Evolutionary conservation across 1,284 basidiomycete genomes (phyloP).

Genomic region (Phaffia rhodozyma): DNA sequence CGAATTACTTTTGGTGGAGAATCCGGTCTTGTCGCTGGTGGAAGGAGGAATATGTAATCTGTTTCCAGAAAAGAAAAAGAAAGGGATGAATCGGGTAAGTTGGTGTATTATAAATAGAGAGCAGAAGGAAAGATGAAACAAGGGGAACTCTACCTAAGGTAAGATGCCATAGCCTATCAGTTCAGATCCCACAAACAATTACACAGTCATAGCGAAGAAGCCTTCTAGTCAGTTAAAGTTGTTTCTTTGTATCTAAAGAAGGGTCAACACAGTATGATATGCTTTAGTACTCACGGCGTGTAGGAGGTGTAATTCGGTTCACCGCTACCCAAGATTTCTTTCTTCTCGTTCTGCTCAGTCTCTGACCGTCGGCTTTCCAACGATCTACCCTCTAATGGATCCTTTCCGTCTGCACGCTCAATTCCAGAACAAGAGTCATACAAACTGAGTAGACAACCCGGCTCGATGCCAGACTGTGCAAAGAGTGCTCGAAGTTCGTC

Average conservation of each 20-base stretch:
- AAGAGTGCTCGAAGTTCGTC: slow-evolving; percentile 51
- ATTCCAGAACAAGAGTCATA: slow-evolving; percentile 45
- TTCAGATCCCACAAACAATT: background rate
- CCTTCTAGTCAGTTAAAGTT: too few relatives aligned
- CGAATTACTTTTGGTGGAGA: slow-evolving; percentile 44
- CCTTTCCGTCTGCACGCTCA: background rate
- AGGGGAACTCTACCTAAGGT: slow-evolving; percentile 50
- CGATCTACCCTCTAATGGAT: slow-evolving; percentile 21
- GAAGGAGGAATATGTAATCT: slow-evolving; percentile 73
- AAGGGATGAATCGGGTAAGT: background rate
- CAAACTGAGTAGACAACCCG: slow-evolving; percentile 24
- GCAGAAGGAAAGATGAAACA: background rate
- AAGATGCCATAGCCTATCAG: slow-evolving; percentile 47
- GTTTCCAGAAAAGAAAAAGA: slow-evolving; percentile 3
- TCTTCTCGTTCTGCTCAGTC: slow-evolving; percentile 34
- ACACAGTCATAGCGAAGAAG: too few relatives aligned
- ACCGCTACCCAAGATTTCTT: slow-evolving; percentile 39
- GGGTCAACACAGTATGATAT: slow-evolving; percentile 32
- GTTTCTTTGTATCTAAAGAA: slow-evolving; percentile 27
- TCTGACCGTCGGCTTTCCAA: slow-evolving; percentile 36
- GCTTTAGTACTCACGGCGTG: slow-evolving; percentile 52
- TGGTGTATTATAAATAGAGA: slow-evolving; percentile 19
- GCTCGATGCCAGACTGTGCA: slow-evolving; percentile 24
- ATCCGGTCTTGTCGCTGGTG: slow-evolving; percentile 30
- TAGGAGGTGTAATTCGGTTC: slow-evolving; percentile 74